Evolutionary conservation across 495 filamentous ascomycete genomes (phyloP).

Genomic region (Aspergillus taichungensis): DNA sequence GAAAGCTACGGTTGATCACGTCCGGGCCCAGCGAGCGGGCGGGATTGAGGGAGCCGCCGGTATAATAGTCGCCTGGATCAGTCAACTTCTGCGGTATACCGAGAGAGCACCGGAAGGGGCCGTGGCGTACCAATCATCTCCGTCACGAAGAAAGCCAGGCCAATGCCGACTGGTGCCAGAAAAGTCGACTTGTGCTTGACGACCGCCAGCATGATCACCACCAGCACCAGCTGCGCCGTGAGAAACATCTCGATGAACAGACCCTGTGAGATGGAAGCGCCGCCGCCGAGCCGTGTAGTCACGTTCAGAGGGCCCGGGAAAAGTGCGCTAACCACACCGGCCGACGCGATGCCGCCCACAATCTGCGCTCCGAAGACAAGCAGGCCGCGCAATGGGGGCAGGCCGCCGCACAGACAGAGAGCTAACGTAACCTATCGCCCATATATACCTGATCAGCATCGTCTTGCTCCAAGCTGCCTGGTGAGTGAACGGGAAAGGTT

Average conservation of each 20-base stretch:
- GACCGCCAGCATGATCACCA: slow-evolving; percentile 74
- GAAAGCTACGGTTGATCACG: slow-evolving; percentile 56
- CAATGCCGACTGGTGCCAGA: slow-evolving; percentile 71
- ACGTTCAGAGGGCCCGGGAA: slow-evolving; percentile 56
- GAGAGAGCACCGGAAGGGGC: neutral
- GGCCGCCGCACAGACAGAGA: slow-evolving; percentile 46
- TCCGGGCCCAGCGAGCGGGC: slow-evolving; percentile 64
- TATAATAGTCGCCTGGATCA: slow-evolving; percentile 53
- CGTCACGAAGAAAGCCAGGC: slow-evolving; percentile 60
- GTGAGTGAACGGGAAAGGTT: neutral
- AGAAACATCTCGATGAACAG: slow-evolving; percentile 76
- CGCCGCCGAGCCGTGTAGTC: slow-evolving; percentile 48
- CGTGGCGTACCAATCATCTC: slow-evolving; percentile 49
- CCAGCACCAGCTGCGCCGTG: slow-evolving; percentile 66
- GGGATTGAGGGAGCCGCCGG: slow-evolving; percentile 65
- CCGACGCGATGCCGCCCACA: slow-evolving; percentile 48
- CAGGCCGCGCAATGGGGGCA: slow-evolving; percentile 41
- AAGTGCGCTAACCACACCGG: slow-evolving; percentile 52
- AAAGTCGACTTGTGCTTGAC: slow-evolving; percentile 78
- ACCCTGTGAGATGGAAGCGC: slow-evolving; percentile 53
- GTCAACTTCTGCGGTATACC: neutral
- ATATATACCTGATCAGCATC: neutral
- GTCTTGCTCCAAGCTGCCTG: neutral
- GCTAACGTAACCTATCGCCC: slow-evolving; percentile 46
- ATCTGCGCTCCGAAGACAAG: slow-evolving; percentile 48